A percentile compares a stretch with the other conserved stretches of the same genome.
phyloP scores from a whole-genome alignment of 2,329 filamentous ascomycete genomes.

The Trichoderma afroharzianum region DNA sequence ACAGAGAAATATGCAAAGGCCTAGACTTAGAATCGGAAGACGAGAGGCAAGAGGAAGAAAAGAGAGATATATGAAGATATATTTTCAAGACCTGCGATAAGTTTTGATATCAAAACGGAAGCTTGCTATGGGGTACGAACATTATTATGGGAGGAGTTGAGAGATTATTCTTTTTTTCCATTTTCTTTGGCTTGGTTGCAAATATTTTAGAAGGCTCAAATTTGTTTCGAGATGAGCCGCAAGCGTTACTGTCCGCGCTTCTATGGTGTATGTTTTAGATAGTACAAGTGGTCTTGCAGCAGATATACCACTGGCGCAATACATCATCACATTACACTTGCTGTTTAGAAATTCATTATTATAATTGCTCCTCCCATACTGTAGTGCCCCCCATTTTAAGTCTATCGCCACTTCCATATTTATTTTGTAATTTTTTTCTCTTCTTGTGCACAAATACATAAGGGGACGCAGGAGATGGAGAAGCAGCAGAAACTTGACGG shows the following conservation, averaged over 20 bases:
- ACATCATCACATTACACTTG: background rate
- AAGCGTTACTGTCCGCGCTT: background rate
- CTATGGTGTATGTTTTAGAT: slow-evolving; percentile 11
- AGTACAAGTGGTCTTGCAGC: background rate
- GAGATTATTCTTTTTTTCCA: background rate
- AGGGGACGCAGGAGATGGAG: slow-evolving; percentile 18
- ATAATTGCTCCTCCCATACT: slow-evolving; percentile 3
- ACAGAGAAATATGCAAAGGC: slow-evolving; percentile 75
- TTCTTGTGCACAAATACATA: slow-evolving; percentile 7
- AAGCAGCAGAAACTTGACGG: slow-evolving; percentile 34
- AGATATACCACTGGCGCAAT: background rate
- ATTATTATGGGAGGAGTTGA: slow-evolving; percentile 25
- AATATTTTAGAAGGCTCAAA: slow-evolving; percentile 18
- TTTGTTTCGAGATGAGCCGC: slow-evolving; percentile 12
- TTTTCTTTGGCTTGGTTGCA: slow-evolving; percentile 15
- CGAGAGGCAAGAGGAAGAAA: background rate
- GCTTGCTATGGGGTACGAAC: slow-evolving; percentile 19
- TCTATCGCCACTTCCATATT: background rate
- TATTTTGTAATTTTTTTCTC: background rate
- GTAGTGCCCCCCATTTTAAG: background rate
- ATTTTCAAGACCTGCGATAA: slow-evolving; percentile 5
- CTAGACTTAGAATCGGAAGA: slow-evolving; percentile 18
- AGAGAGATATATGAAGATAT: slow-evolving; percentile 8
- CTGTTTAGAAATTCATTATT: slow-evolving; percentile 1
- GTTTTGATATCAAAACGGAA: slow-evolving; percentile 3